A percentile compares a stretch with the other conserved stretches of the same genome.
phyloP scores from a whole-genome alignment of 176 grass and related monocot genomes.

The Eleusine indica region DNA sequence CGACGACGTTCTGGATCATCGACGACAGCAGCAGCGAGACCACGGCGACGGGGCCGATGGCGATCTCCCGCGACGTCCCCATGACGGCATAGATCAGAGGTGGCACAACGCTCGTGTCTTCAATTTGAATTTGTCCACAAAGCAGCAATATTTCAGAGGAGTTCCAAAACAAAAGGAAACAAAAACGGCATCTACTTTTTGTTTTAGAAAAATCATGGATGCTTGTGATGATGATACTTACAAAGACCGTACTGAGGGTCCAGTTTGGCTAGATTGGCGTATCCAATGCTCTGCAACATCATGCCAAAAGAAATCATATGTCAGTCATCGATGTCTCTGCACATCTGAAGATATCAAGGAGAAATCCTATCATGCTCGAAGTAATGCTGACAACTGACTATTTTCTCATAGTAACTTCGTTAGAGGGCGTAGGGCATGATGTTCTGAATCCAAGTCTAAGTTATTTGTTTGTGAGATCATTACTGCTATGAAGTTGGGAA shows the following conservation, averaged over 20 bases:
- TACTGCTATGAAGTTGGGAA: neutral
- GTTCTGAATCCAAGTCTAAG: neutral
- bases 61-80: conserved; percentile 90
- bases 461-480: neutral
- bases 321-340: neutral
- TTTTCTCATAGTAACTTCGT: neutral
- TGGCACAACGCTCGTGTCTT: conserved; percentile 90
- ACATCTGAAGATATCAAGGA: neutral
- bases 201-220: neutral
- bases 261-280: conserved; percentile 89
- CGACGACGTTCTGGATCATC: conserved; percentile 80
- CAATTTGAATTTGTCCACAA: neutral
- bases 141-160: conserved; percentile 4
- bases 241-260: conserved; percentile 94
- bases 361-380: neutral
- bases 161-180: neutral
- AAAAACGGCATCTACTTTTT: neutral
- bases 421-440: neutral
- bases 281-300: conserved; percentile 89
- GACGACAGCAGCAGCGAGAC: conserved; percentile 95
- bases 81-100: conserved; percentile 92
- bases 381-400: neutral
- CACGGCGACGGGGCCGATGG: conserved; percentile 88
- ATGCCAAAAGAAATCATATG: neutral
- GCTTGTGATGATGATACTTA: conserved; percentile 51